These are phyloP conservation scores for Ceratobasidium sp. DNA, from an alignment of 1,284 basidiomycete species.

Conservation along the genomic window DNA sequence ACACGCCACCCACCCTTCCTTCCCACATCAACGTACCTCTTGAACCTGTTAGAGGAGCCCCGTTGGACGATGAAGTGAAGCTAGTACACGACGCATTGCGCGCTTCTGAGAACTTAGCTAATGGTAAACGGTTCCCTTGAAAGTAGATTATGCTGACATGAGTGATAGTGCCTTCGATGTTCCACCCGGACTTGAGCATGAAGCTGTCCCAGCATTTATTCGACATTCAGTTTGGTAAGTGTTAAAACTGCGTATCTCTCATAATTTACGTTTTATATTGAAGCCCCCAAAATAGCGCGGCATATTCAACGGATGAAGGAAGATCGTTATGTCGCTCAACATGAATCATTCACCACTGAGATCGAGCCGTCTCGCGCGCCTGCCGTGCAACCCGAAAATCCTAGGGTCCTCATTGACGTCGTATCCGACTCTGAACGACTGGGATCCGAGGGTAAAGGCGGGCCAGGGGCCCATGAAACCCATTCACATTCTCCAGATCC, in stretches of 20 bases:
- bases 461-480: too few relatives aligned
- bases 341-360: too few relatives aligned
- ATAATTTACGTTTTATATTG: not conserved
- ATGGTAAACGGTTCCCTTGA: not conserved
- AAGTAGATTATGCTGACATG: not conserved
- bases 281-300: not conserved
- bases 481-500: too few relatives aligned
- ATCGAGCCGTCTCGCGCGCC: too few relatives aligned
- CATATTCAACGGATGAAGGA: not conserved
- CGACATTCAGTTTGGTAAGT: constrained; percentile 16
- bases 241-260: too few relatives aligned
- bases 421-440: too few relatives aligned
- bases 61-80: constrained; percentile 16
- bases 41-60: not conserved
- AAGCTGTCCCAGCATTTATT: constrained; percentile 21
- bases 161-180: not conserved
- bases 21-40: constrained; percentile 5
- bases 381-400: too few relatives aligned
- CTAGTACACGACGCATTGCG: constrained; percentile 12
- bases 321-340: not conserved
- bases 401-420: too few relatives aligned
- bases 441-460: too few relatives aligned
- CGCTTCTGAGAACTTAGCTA: constrained; percentile 19
- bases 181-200: not conserved
- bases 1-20: constrained; percentile 24